A percentile compares a stretch with the other conserved stretches of the same genome.
phyloP scores from a whole-genome alignment of 2,329 filamentous ascomycete species.

The Fusarium pseudocircinatum region DNA sequence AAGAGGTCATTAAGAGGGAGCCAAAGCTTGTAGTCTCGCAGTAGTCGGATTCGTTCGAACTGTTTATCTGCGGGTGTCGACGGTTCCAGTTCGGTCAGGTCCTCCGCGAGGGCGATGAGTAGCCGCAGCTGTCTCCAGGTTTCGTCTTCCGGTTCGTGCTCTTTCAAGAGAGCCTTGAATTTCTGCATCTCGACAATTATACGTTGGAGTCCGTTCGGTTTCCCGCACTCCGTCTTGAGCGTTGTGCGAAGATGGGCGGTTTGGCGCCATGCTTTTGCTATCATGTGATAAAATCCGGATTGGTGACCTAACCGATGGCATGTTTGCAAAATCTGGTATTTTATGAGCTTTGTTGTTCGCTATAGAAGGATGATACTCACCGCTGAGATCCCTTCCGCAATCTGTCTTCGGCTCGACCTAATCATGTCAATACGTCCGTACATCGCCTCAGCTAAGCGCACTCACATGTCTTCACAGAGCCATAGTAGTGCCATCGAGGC shows the following conservation, averaged over 20 bases:
- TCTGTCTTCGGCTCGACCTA: constrained; percentile 14
- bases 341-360: not conserved
- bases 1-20: constrained; percentile 14
- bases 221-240: not conserved
- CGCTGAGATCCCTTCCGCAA: constrained; percentile 20
- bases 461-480: constrained; percentile 27
- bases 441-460: not conserved
- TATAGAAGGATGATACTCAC: not conserved
- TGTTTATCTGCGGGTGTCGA: not conserved
- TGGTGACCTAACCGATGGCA: constrained; percentile 6
- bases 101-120: constrained; percentile 10
- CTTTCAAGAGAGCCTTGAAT: not conserved
- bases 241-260: not conserved
- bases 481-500: constrained; percentile 19
- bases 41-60: not conserved
- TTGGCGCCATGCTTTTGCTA: constrained; percentile 15
- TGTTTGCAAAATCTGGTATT: not conserved
- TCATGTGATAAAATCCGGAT: constrained; percentile 9
- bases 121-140: constrained; percentile 6
- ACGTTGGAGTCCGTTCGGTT: not conserved
- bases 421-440: not conserved
- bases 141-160: constrained; percentile 2
- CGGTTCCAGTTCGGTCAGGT: constrained; percentile 7
- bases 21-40: constrained; percentile 23
- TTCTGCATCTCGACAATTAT: constrained; percentile 22